Conservation (phyloP, 2,329 filamentous ascomycete genomes). For the Phyllosticta paracitricarpa region DNA sequence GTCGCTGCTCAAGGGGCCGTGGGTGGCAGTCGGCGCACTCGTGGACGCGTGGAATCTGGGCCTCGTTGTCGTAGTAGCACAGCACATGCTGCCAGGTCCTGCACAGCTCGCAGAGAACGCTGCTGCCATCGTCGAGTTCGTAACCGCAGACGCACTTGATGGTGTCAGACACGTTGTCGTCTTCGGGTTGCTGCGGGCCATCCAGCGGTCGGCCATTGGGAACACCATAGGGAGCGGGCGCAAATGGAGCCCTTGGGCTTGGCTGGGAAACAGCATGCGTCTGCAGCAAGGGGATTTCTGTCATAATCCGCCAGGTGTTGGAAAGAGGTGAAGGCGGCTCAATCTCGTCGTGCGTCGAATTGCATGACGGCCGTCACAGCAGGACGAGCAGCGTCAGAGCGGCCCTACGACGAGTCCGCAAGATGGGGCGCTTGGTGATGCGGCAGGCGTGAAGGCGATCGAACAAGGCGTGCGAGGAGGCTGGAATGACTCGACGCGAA, state of each 20-base stretch:
- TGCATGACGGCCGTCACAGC: conserved; percentile 32
- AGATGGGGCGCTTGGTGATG: neutral
- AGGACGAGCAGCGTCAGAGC: conserved; percentile 8
- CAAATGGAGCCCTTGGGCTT: conserved; percentile 24
- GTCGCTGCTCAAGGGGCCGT: conserved; percentile 59
- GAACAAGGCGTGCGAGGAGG: conserved; percentile 5
- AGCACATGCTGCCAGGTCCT: conserved; percentile 98
- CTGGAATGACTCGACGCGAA: conserved; percentile 3
- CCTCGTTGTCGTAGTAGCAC: conserved; percentile 78
- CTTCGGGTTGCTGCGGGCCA: conserved; percentile 31
- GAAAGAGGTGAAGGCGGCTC: conserved; percentile 20
- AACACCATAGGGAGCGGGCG: conserved; percentile 21
- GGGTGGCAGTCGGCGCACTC: conserved; percentile 85
- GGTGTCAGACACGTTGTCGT: conserved; percentile 73
- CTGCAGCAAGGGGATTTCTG: conserved; percentile 31
- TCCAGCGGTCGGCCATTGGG: conserved; percentile 25
- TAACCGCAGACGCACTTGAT: conserved; percentile 98
- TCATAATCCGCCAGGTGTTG: conserved; percentile 21
- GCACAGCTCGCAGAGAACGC: conserved; percentile 91
- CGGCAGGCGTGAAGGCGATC: conserved; percentile 4
- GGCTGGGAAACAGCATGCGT: conserved; percentile 34
- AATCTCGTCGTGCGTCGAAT: conserved; percentile 28
- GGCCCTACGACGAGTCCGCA: conserved; percentile 1
- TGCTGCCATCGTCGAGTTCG: conserved; percentile 91
- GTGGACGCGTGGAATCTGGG: conserved; percentile 65